Conservation (phyloP, 2,329 filamentous ascomycete genomes). For the Botrytis tulipae region DNA sequence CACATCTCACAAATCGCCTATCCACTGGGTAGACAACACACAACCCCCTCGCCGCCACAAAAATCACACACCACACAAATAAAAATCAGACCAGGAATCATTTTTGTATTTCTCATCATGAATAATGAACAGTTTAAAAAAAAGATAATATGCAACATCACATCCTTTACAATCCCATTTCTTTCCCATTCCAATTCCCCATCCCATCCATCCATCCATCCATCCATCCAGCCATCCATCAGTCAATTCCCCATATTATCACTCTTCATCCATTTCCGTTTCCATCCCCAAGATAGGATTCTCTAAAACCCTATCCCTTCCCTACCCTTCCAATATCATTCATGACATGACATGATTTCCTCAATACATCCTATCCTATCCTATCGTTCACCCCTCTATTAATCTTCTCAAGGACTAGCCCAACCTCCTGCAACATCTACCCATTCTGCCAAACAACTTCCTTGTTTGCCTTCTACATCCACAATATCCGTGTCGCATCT, state of each 20-base stretch:
- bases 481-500: constrained; percentile 96
- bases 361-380: constrained; percentile 12
- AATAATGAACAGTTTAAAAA: constrained; percentile 21
- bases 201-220: not conserved
- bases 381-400: constrained; percentile 8
- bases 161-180: constrained; percentile 21
- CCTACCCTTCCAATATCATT: constrained; percentile 7
- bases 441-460: constrained; percentile 93
- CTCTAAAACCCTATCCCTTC: not conserved
- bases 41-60: not conserved
- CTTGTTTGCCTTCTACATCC: constrained; percentile 96
- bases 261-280: not conserved
- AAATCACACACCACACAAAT: not conserved
- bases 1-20: not conserved
- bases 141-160: constrained; percentile 22
- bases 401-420: constrained; percentile 48
- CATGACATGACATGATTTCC: not conserved
- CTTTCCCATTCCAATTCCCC: not conserved
- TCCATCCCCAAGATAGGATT: not conserved
- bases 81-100: not conserved
- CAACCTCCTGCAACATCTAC: constrained; percentile 95
- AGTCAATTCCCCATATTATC: not conserved
- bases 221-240: not conserved
- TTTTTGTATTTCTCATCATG: constrained; percentile 12
- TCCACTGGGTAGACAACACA: not conserved